phyloP scores from a whole-genome alignment of 345 rosid species.

The Populus deltoides region DNA sequence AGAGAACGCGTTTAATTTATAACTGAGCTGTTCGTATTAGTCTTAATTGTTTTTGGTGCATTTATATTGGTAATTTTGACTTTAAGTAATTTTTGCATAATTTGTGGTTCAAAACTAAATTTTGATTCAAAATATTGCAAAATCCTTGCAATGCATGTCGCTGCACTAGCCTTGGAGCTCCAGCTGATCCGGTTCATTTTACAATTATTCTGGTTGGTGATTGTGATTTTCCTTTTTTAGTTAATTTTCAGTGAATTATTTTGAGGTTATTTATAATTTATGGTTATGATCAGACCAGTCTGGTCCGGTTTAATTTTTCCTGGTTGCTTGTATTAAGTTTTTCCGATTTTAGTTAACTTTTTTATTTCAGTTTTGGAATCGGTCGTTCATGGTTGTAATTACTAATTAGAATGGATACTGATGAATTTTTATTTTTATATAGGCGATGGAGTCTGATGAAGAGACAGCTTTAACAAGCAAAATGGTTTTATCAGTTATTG shows the following conservation, averaged over 20 bases:
- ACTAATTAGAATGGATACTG: neutral
- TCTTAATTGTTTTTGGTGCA: neutral
- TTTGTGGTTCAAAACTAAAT: neutral
- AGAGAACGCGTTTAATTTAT: neutral
- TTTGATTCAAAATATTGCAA: neutral
- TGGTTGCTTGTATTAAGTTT: neutral
- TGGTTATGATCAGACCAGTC: neutral
- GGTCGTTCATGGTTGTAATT: neutral
- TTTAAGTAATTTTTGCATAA: neutral
- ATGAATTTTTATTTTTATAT: neutral
- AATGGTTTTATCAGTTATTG: constrained; percentile 58
- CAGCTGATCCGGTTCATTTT: neutral
- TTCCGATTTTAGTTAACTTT: neutral
- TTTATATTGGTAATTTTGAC: neutral
- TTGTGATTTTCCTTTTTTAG: neutral
- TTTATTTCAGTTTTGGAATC: too few species aligned
- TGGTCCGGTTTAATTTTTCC: neutral
- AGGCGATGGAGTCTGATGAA: constrained; percentile 1
- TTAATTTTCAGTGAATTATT: neutral
- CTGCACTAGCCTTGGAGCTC: neutral
- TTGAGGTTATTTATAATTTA: neutral
- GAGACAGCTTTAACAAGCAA: constrained; percentile 23
- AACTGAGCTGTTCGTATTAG: neutral
- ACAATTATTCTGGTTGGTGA: neutral
- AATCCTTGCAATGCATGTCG: neutral